Conservation (phyloP, 371 early-diverging fungal genomes). For the Vittaforma corneae region DNA sequence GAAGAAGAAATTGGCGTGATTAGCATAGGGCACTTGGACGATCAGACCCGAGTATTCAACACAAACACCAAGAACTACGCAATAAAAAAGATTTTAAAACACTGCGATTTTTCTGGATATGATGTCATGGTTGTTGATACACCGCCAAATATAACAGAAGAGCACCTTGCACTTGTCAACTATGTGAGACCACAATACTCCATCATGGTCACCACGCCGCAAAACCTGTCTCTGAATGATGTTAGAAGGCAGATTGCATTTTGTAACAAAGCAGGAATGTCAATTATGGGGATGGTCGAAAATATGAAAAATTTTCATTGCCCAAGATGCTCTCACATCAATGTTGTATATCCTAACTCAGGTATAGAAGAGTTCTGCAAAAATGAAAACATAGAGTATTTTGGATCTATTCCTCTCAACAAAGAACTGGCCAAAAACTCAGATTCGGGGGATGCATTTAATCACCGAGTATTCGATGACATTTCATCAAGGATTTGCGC, state of each 20-base stretch:
- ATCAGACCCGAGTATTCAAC: constrained; percentile 9
- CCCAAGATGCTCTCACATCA: constrained; percentile 26
- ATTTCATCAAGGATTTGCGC: constrained; percentile 12
- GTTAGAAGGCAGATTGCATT: constrained; percentile 52
- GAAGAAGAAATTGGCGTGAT: no score
- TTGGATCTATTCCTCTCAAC: constrained; percentile 30
- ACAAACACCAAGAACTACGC: constrained; percentile 10
- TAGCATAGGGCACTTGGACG: constrained; percentile 19
- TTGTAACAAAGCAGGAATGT: constrained; percentile 51
- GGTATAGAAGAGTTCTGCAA: constrained; percentile 34
- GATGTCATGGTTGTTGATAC: constrained; percentile 57
- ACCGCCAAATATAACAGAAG: constrained; percentile 58
- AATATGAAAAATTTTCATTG: constrained; percentile 57
- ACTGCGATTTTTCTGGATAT: constrained; percentile 20
- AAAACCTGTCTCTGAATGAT: constrained; percentile 53
- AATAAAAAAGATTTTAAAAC: constrained; percentile 34
- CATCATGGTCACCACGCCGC: constrained; percentile 56
- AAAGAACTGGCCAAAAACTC: constrained; percentile 32
- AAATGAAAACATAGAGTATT: constrained; percentile 19
- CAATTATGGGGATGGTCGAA: constrained; percentile 54
- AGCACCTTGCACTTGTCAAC: constrained; percentile 52
- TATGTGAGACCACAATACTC: constrained; percentile 29
- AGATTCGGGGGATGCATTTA: constrained; percentile 27
- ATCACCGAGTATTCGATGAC: constrained; percentile 5
- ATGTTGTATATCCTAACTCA: constrained; percentile 30